These are phyloP conservation scores for Aaosphaeria arxii DNA, from an alignment of 2,329 filamentous ascomycete genomes.

Conservation along the genomic window DNA sequence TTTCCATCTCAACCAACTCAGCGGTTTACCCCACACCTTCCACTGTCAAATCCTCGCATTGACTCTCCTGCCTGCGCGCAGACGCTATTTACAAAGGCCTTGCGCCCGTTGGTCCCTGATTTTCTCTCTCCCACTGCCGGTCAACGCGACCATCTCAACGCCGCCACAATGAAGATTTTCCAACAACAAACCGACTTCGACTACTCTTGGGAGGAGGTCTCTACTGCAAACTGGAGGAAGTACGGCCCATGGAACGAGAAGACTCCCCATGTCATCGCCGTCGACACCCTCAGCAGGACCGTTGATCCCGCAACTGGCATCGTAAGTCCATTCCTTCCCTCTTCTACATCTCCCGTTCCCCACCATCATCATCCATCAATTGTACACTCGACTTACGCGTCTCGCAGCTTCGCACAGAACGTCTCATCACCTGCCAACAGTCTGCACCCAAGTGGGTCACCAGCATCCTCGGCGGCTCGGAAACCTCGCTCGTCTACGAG, in stretches of 20 bases:
- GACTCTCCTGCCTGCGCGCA: too few species aligned
- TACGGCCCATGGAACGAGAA: slow-evolving; percentile 99
- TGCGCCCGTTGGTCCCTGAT: too few species aligned
- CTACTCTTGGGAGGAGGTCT: slow-evolving; percentile 99
- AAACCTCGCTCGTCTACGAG: slow-evolving; percentile 89
- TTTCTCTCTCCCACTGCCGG: too few species aligned
- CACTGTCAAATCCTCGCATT: too few species aligned
- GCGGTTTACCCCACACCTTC: too few species aligned
- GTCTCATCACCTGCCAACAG: slow-evolving; percentile 62
- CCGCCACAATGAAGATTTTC: slow-evolving; percentile 81
- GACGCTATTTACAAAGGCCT: too few species aligned
- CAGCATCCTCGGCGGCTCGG: slow-evolving; percentile 72
- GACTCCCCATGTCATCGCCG: slow-evolving; percentile 92
- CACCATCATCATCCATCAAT: not conserved
- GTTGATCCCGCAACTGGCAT: slow-evolving; percentile 65
- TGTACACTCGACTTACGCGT: slow-evolving; percentile 4
- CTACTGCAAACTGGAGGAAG: slow-evolving; percentile 96
- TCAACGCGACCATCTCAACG: not conserved
- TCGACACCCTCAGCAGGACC: slow-evolving; percentile 81
- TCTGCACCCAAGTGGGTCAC: slow-evolving; percentile 77
- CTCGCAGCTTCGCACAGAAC: slow-evolving; percentile 65
- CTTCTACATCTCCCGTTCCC: too few species aligned
- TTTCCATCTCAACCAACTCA: too few species aligned
- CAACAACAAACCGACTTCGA: slow-evolving; percentile 85
- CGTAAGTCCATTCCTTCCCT: slow-evolving; percentile 45